Evolutionary conservation across 495 filamentous ascomycete genomes (phyloP), one percentile per base, ranked within the genome.

Genomic region (Cryomyces antarcticus): DNA sequence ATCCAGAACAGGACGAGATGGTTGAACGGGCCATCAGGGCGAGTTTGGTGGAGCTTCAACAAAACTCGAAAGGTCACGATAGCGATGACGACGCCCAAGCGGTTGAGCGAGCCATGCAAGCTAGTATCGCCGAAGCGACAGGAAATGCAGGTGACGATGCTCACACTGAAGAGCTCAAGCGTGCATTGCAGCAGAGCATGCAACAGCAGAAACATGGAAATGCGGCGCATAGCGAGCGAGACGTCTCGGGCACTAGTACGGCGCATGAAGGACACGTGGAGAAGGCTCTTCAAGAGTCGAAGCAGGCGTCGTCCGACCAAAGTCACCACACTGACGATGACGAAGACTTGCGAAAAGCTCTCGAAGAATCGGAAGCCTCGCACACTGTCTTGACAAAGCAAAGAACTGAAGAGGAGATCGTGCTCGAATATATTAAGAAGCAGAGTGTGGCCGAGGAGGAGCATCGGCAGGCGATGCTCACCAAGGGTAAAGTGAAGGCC

Each of bases 371-470:
- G 42, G 57, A 52, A 44, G 28, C 39, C 28, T 10, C 42, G 17
- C 6, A 38, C 10, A 5, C 28, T 11, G 35, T 30, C 4, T 53
- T 70, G 27, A 52, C 49, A 28, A 63, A 60, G 45, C 52, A 62
- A 41, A 66, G 54, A 49, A 69, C 65, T 0, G 81, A 85, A 57
- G 80, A 85, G 53, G 72, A 80, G 29, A 71, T 80, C 46, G 69
- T 87, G 28, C 52, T 87, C 54, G 76, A 82, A 46, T 82, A 80
- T 56, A 67, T 83, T n/a, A 81, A 75, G 62, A 75, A 71, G 58
- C 78, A 84, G 59, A 84, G 80, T 58, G 51, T 83, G 17, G 67
- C 69, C 0, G 80, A 85, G 60, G 71, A 73, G 42, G 64, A 71
- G 49, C 68, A 65, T 52, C 54, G 60, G 33, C 53, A 49, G 48